Evolutionary conservation across 768 basidiomycete genomes (phyloP).

Genomic region (Leccinum arenicola): DNA sequence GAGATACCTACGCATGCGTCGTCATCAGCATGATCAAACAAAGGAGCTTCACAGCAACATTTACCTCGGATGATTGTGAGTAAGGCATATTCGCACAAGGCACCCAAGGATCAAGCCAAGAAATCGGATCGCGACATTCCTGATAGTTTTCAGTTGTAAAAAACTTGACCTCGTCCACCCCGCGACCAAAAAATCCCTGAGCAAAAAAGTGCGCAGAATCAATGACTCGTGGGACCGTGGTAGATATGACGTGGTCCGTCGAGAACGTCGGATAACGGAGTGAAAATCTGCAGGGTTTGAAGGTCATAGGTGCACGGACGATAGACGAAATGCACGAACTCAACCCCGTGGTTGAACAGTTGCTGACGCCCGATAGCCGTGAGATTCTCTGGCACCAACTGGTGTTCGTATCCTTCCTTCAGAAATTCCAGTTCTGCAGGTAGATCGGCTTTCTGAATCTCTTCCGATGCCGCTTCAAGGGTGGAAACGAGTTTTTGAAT

Average conservation of each 20-base stretch:
- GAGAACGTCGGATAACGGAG: conserved; percentile 20
- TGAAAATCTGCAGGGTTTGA: conserved; percentile 13
- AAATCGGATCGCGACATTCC: conserved; percentile 25
- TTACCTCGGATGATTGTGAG: not conserved
- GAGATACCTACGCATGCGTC: conserved; percentile 1
- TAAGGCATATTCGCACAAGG: conserved; percentile 27
- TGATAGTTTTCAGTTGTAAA: conserved; percentile 31
- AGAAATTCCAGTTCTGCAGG: conserved; percentile 36
- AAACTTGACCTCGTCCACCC: conserved; percentile 23
- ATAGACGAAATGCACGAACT: conserved; percentile 24
- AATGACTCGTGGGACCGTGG: conserved; percentile 25
- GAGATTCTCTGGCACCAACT: conserved; percentile 34
- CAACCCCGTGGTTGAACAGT: conserved; percentile 40
- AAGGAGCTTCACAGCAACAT: not conserved
- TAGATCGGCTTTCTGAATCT: conserved; percentile 29
- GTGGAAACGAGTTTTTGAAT: conserved; percentile 33
- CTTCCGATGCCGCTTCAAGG: conserved; percentile 22
- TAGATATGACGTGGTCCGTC: conserved; percentile 15
- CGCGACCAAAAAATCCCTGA: conserved; percentile 37
- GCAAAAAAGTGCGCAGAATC: conserved; percentile 42
- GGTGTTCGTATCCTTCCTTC: conserved; percentile 26
- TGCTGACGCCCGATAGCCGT: conserved; percentile 36
- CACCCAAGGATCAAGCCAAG: conserved; percentile 40
- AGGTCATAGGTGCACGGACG: not conserved
- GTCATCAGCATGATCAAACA: not conserved